These are phyloP conservation scores for Mycena vulgaris DNA, from an alignment of 768 basidiomycete species.

Conservation along the genomic window DNA sequence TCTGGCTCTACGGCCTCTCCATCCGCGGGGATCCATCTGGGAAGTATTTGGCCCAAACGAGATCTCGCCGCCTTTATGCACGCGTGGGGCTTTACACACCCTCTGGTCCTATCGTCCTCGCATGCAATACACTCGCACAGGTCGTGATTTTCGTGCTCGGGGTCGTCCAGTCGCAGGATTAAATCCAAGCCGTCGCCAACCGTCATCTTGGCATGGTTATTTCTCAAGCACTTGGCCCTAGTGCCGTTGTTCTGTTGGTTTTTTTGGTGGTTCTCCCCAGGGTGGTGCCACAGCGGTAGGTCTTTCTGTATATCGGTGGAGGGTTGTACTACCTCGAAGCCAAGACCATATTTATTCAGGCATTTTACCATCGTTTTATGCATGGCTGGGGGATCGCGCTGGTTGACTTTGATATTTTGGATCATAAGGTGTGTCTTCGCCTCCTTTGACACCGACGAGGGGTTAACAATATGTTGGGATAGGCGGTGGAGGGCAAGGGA, in stretches of 20 bases:
- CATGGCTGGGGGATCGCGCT: too few species aligned
- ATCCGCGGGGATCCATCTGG: too few species aligned
- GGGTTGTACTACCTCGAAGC: background rate
- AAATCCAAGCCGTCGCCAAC: background rate
- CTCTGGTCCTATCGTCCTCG: background rate
- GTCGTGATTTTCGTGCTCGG: background rate
- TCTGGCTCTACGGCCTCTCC: too few species aligned
- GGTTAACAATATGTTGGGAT: background rate
- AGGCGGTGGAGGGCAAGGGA: too few species aligned
- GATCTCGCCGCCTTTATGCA: too few species aligned
- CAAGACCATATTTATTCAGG: too few species aligned
- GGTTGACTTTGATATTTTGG: too few species aligned
- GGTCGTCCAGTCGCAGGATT: too few species aligned
- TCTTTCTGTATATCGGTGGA: background rate
- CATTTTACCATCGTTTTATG: too few species aligned
- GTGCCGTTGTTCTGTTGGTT: background rate
- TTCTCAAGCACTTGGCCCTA: background rate
- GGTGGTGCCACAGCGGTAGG: slow-evolving; percentile 17
- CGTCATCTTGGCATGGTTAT: background rate
- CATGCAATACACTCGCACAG: background rate
- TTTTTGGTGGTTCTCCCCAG: background rate
- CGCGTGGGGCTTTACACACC: too few species aligned
- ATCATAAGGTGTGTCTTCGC: background rate
- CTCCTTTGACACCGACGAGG: background rate
- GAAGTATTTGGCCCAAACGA: too few species aligned